These are phyloP conservation scores for Caryopteris hybrid DNA, from an alignment of 305 asterid species.

Conservation along the genomic window DNA sequence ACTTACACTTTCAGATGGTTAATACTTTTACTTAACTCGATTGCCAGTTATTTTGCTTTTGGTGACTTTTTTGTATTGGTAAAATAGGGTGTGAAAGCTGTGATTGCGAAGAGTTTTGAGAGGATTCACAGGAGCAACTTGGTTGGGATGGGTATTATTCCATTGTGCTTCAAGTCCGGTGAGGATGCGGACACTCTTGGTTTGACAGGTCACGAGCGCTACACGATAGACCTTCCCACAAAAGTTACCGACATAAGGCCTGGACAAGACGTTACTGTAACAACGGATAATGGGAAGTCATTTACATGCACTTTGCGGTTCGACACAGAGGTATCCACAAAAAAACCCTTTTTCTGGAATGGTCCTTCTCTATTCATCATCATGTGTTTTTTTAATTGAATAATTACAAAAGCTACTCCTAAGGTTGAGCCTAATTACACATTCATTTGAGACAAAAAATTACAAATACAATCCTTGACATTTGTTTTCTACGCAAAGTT, in stretches of 20 bases:
- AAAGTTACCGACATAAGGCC: conserved; percentile 63
- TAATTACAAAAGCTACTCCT: no score
- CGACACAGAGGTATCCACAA: conserved; percentile 66
- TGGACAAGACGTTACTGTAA: conserved; percentile 76
- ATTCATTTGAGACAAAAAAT: no score
- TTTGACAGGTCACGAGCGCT: conserved; percentile 77
- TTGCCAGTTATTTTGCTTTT: neutral
- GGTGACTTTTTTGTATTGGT: neutral
- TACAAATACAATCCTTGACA: no score
- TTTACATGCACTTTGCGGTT: conserved; percentile 73
- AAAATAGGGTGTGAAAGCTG: conserved; percentile 87
- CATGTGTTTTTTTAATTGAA: neutral
- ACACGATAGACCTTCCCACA: conserved; percentile 68
- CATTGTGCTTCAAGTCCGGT: conserved; percentile 81
- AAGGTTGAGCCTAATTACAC: no score
- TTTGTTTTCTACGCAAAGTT: no score
- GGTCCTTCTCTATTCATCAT: neutral
- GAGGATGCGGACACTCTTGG: conserved; percentile 78
- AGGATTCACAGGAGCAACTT: conserved; percentile 92
- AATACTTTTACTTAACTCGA: neutral
- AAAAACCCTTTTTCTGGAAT: no score
- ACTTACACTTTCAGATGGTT: neutral
- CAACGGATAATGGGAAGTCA: conserved; percentile 62
- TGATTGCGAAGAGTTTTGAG: conserved; percentile 88
- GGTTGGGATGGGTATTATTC: conserved; percentile 91